A percentile compares a stretch with the other conserved stretches of the same genome.
phyloP scores from a whole-genome alignment of 495 filamentous ascomycete species.

The Penicillium verhagenii region DNA sequence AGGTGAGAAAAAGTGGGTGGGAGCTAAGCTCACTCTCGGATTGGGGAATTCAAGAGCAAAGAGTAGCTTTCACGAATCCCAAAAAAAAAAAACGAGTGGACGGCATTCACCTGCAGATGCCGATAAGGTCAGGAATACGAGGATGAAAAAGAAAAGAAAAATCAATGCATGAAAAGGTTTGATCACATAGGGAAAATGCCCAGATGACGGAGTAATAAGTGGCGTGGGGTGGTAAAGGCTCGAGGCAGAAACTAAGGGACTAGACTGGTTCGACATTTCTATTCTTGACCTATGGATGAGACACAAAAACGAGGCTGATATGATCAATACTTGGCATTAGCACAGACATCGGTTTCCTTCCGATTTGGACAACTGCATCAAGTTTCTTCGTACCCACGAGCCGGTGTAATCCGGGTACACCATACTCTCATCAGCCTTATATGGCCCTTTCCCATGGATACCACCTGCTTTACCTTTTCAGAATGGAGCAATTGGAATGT shows the following conservation, averaged over 20 bases:
- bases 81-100: slow-evolving; percentile 22
- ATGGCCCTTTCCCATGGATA: neutral
- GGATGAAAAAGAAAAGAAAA: slow-evolving; percentile 3
- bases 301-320: slow-evolving; percentile 13
- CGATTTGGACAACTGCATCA: neutral
- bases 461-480: neutral
- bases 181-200: slow-evolving; percentile 12
- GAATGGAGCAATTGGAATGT: neutral
- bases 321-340: slow-evolving; percentile 7
- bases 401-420: neutral
- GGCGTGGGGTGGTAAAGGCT: slow-evolving; percentile 3
- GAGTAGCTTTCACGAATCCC: slow-evolving; percentile 5
- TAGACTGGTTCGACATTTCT: neutral
- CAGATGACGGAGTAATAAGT: slow-evolving; percentile 7
- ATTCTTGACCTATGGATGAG: slow-evolving; percentile 5
- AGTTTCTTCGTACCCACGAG: neutral
- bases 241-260: slow-evolving; percentile 5
- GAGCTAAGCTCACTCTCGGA: neutral
- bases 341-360: slow-evolving; percentile 1
- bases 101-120: slow-evolving; percentile 2
- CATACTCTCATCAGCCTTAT: neutral
- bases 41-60: neutral
- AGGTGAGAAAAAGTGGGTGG: neutral
- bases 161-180: slow-evolving; percentile 4
- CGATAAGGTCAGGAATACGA: neutral